phyloP scores from a whole-genome alignment of 2,329 filamentous ascomycete species.

The Colletotrichum tropicicola region DNA sequence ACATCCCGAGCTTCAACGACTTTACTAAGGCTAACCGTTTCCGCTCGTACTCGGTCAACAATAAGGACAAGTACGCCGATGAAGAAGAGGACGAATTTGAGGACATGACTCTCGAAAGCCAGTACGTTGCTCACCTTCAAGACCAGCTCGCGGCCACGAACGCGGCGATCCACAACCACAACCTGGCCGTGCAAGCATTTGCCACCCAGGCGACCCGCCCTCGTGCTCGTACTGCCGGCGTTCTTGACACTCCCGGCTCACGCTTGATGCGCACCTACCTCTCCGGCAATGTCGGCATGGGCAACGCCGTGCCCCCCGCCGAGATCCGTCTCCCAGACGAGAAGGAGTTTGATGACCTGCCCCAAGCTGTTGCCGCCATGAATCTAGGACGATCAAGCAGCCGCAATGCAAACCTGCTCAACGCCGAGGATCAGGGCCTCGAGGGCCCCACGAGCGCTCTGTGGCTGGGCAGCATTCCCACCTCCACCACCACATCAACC shows the following conservation, averaged over 20 bases:
- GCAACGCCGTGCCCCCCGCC: constrained; percentile 78
- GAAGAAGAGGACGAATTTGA: constrained; percentile 84
- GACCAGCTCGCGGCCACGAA: constrained; percentile 72
- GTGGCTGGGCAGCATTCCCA: constrained; percentile 97
- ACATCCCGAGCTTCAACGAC: constrained; percentile 75
- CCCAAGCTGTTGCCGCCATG: constrained; percentile 84
- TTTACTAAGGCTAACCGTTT: constrained; percentile 86
- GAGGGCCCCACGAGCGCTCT: constrained; percentile 92
- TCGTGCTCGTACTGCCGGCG: constrained; percentile 89
- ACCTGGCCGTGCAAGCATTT: constrained; percentile 91
- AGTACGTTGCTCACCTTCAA: constrained; percentile 69
- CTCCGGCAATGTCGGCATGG: constrained; percentile 75
- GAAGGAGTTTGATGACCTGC: constrained; percentile 80
- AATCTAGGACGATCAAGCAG: constrained; percentile 74
- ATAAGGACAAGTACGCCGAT: constrained; percentile 95
- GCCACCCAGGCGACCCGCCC: constrained; percentile 87
- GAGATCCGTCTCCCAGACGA: constrained; percentile 81
- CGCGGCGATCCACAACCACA: constrained; percentile 86
- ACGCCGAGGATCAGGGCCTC: constrained; percentile 79
- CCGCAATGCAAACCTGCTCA: constrained; percentile 73
- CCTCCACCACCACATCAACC: constrained; percentile 95
- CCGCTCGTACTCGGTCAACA: constrained; percentile 97
- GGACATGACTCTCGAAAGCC: constrained; percentile 61
- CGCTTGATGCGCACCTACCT: constrained; percentile 76
- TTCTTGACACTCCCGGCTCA: constrained; percentile 81